Base-by-base conservation (phyloP, 345 rosid genomes). In the Eucalyptus sideroxylon region DNA sequence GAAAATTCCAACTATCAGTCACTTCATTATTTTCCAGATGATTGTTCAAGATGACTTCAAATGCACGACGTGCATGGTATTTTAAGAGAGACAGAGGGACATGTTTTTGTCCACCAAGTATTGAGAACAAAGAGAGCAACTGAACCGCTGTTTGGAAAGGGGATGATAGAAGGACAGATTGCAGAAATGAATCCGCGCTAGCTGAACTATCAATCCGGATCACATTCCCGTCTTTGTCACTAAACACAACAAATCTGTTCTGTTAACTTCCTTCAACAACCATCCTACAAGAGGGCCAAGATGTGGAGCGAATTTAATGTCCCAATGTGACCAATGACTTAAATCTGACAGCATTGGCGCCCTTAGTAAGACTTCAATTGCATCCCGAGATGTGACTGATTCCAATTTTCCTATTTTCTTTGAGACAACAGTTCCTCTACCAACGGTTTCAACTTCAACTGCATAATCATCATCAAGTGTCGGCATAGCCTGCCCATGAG, bases 321-420 rank as follows among this genome's bases (percentile, higher is more conserved):
- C 97, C 99, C 99, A 97, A 89, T 96, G 99, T 50, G 98, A 96
- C 97, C 98, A 97, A n/a, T 91, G 92, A 89, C 87, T 92, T 87
- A 97, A 87, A 92, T 97, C 97, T 62, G 95, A 95, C 93, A 97
- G 90, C 94, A 97, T 93, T 21, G 99, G 99, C 69, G 97, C 98
- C 85, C 89, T 91, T 88, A 93, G 95, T 89, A 97, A 89, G 92
- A 94, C 92, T 89, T 95, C 94, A 91, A 94, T 86, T 60, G 96
- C 96, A 91, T 95, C 96, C 92, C 91, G 94, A 67, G 93, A 93
- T 88, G 97, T 91, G 80, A 90, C 91, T 60, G 96, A 93, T 72
- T 82, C 91, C 51, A 89, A 86, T 23, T 80, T 67, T 47, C 50
- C 87, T 72, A 88, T 45, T 89, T 92, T 88, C 90, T 89, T 89